Base-by-base conservation (phyloP, 2,329 filamentous ascomycete genomes). In the Pyrenochaeta sp. region DNA sequence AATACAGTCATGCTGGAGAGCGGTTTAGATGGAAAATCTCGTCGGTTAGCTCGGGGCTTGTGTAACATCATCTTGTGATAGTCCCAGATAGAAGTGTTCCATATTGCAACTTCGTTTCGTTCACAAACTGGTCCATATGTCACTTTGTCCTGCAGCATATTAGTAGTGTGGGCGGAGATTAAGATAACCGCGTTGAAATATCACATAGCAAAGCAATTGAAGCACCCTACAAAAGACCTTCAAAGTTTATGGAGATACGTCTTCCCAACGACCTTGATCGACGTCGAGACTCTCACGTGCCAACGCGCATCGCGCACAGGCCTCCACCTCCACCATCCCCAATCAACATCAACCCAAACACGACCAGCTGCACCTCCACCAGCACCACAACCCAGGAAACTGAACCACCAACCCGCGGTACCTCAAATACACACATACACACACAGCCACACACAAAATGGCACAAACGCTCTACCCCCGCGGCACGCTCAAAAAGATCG, bases 401-500 rank as follows among this genome's bases (percentile, higher is more conserved):
- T 23, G 11, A 7, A 9, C 24, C 29, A 19, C 7, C 21, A 21
- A 17, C 10, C 2, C 3, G 14, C 21, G 17, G 7, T 13, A 22
- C 21, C 22, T 5, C 10, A 5, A 17, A 32, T 21, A 35, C 17
- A n/a, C 24, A 21, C 28, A 13, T 1, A 44, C 24, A 13, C 0
- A 17, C 9, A 14, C n/a, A 40, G 18, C 8, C 28, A 35, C 10
- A 14, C 20, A 29, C n/a, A 28, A 17, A 20, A 83, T 81, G 37
- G 75, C 81, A 78, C 83, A 15, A 64, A 93, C 90, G 59, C 78
- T 89, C 10, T 96, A 96, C 63, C 91, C 91, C 8, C 86, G 91
- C 51, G 85, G 84, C 13, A 94, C 89, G 0, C 79, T 96, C 60
- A 94, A 91, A 72, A 92, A 91, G 72, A 93, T 95, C 48, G 80